Conservation (phyloP, 2,329 filamentous ascomycete genomes). For the Botrytis elliptica region DNA sequence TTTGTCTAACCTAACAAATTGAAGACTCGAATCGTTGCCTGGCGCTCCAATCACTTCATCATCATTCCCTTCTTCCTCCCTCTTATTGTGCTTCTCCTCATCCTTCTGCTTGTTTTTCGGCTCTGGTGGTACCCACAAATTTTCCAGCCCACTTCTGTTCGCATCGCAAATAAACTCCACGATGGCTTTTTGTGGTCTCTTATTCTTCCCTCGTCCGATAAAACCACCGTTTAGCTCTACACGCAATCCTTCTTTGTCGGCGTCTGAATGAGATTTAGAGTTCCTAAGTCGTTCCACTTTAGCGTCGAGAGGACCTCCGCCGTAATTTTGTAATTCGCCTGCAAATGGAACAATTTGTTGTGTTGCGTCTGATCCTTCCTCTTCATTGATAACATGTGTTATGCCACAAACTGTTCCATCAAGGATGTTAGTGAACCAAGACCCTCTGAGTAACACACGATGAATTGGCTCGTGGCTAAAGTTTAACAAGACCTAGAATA, state of each 20-base stretch:
- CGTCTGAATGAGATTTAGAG: slow-evolving; percentile 62
- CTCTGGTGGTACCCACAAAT: slow-evolving; percentile 58
- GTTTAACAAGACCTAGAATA: slow-evolving; percentile 8
- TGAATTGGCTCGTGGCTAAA: not conserved
- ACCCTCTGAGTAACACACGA: slow-evolving; percentile 23
- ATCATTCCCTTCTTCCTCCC: slow-evolving; percentile 39
- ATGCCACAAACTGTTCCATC: slow-evolving; percentile 68
- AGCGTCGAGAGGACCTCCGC: slow-evolving; percentile 62
- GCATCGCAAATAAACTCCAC: slow-evolving; percentile 83
- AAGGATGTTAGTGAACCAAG: slow-evolving; percentile 8
- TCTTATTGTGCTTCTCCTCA: slow-evolving; percentile 37
- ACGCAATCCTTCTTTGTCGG: slow-evolving; percentile 68
- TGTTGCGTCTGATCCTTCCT: slow-evolving; percentile 50
- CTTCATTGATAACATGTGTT: slow-evolving; percentile 53
- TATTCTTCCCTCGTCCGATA: slow-evolving; percentile 50
- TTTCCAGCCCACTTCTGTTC: slow-evolving; percentile 70
- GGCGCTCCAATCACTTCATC: slow-evolving; percentile 39
- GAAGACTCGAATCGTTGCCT: slow-evolving; percentile 57
- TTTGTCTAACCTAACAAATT: slow-evolving; percentile 73
- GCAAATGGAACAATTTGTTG: slow-evolving; percentile 69
- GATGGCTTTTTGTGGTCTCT: slow-evolving; percentile 67
- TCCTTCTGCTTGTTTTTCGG: slow-evolving; percentile 35
- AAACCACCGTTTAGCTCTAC: slow-evolving; percentile 65
- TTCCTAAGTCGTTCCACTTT: slow-evolving; percentile 64
- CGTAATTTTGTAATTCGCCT: slow-evolving; percentile 61